These are phyloP conservation scores for Colletotrichum sublineola DNA, from an alignment of 2,329 filamentous ascomycete genomes.

Conservation along the genomic window DNA sequence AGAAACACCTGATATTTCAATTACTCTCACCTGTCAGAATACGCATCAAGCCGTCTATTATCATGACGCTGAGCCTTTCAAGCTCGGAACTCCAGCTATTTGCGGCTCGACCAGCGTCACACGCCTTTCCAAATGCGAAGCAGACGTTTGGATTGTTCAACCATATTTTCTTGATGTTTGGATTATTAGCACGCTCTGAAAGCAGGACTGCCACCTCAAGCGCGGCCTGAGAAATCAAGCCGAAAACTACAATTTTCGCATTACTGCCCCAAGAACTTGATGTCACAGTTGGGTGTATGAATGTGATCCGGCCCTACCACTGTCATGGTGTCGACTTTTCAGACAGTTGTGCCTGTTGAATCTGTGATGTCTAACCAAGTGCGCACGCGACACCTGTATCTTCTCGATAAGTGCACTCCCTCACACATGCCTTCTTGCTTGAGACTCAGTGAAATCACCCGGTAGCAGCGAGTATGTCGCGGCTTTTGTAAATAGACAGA, in stretches of 20 bases:
- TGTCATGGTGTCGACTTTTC: not conserved
- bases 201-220: not conserved
- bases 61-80: not conserved
- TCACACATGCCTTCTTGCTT: not conserved
- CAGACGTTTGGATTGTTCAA: not conserved
- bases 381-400: not conserved
- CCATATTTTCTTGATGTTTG: too few relatives aligned
- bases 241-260: not conserved
- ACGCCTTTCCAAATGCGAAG: not conserved
- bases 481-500: not conserved
- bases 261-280: not conserved
- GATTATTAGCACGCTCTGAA: accelerated
- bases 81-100: not conserved
- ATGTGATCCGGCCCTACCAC: accelerated
- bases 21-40: not conserved
- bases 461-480: too few relatives aligned
- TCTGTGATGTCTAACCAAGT: not conserved
- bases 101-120: not conserved
- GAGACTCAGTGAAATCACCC: not conserved
- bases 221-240: not conserved
- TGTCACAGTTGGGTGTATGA: not conserved
- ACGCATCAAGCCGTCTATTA: not conserved
- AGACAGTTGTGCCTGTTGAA: not conserved
- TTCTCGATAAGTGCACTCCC: not conserved
- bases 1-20: not conserved